phyloP scores from a whole-genome alignment of 495 filamentous ascomycete genomes.

The Astrocystis sublimbata region DNA sequence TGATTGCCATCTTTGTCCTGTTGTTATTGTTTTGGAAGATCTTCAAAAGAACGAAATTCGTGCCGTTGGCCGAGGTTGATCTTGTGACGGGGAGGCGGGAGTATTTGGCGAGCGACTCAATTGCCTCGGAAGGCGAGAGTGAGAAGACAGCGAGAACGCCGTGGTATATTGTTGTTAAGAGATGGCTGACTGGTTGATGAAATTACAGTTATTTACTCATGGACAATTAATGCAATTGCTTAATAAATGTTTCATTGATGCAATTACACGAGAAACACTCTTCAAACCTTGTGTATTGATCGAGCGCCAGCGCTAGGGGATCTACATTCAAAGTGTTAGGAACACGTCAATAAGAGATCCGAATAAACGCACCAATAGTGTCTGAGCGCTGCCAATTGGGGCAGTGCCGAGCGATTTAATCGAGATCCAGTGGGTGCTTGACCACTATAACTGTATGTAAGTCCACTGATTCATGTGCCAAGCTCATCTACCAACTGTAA shows the following conservation, averaged over 20 bases:
- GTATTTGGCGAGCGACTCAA: background rate
- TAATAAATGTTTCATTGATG: background rate
- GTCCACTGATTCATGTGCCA: too few relatives aligned
- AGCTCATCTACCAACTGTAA: too few relatives aligned
- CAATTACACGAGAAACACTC: background rate
- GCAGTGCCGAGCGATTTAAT: background rate
- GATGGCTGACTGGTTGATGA: slow-evolving; percentile 6
- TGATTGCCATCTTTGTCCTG: slow-evolving; percentile 56
- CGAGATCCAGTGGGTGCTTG: background rate
- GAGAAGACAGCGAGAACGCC: slow-evolving; percentile 7
- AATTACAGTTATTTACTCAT: background rate
- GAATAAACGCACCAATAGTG: too few relatives aligned
- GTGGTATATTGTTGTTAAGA: slow-evolving; percentile 28
- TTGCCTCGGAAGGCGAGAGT: background rate
- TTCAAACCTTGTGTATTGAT: too few relatives aligned
- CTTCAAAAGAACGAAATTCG: slow-evolving; percentile 45
- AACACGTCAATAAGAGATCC: too few relatives aligned
- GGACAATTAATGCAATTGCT: background rate
- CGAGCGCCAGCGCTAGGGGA: background rate
- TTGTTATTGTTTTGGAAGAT: slow-evolving; percentile 59
- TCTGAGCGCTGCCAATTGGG: too few relatives aligned
- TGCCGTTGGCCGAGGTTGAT: slow-evolving; percentile 54
- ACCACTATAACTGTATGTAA: too few relatives aligned
- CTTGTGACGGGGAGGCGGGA: slow-evolving; percentile 57
- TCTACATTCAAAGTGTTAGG: too few relatives aligned